Evolutionary conservation across 2,329 filamentous ascomycete species (phyloP).

Genomic region (Nannizziopsis barbatae): DNA sequence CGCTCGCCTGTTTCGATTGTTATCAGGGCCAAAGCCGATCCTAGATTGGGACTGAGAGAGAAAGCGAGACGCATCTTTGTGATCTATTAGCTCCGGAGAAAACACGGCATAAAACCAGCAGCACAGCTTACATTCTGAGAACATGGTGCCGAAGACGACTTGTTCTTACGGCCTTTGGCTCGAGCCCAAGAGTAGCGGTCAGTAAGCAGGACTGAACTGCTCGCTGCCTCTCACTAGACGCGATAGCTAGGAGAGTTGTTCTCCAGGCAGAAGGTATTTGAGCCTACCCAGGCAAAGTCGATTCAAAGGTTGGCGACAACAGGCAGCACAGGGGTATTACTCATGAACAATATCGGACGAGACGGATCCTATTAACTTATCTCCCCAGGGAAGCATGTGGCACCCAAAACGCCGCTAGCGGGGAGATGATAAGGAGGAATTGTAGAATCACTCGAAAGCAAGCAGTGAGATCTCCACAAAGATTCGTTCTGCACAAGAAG

Average conservation of each 20-base stretch:
- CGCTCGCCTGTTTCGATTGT: slow-evolving; percentile 38
- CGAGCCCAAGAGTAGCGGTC: slow-evolving; percentile 2
- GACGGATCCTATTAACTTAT: too few relatives aligned
- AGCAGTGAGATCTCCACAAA: too few relatives aligned
- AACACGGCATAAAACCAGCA: not conserved
- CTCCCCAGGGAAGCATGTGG: too few relatives aligned
- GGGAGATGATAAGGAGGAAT: too few relatives aligned
- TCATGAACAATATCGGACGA: too few relatives aligned
- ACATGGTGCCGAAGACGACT: slow-evolving; percentile 12
- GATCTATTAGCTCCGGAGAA: not conserved
- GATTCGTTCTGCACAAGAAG: too few relatives aligned
- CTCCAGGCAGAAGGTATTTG: slow-evolving; percentile 3
- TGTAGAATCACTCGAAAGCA: too few relatives aligned
- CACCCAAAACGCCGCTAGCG: too few relatives aligned
- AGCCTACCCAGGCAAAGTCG: not conserved
- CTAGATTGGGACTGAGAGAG: slow-evolving; percentile 92
- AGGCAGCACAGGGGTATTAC: not conserved
- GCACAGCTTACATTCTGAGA: slow-evolving; percentile 17
- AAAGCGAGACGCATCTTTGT: slow-evolving; percentile 84
- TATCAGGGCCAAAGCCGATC: slow-evolving; percentile 59
- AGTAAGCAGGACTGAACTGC: not conserved
- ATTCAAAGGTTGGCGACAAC: slow-evolving; percentile 4
- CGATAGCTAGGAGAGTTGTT: not conserved
- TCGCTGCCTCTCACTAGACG: not conserved
- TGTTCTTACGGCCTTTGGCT: not conserved